phyloP scores from a whole-genome alignment of 495 filamentous ascomycete species.

The Oidiodendron maius region DNA sequence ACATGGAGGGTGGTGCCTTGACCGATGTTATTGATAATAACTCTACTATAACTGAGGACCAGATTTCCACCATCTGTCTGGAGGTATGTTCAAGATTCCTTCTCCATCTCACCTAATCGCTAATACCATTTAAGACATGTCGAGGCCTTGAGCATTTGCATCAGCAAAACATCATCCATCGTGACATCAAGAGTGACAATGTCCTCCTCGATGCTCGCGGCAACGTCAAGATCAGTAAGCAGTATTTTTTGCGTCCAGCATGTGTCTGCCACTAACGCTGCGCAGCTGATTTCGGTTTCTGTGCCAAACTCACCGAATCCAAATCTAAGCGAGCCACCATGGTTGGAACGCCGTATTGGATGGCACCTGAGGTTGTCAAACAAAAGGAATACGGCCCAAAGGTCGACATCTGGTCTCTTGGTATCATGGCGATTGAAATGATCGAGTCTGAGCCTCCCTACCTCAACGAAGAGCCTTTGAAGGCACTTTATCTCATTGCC shows the following conservation, averaged over 20 bases:
- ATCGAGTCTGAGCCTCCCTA: slow-evolving; percentile 98
- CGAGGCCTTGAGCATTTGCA: slow-evolving; percentile 91
- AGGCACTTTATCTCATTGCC: slow-evolving; percentile 93
- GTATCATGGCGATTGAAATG: slow-evolving; percentile 99
- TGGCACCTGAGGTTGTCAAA: slow-evolving; percentile 98
- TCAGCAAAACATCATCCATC: slow-evolving; percentile 93
- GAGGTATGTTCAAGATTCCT: slow-evolving; percentile 56
- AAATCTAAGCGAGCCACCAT: slow-evolving; percentile 97
- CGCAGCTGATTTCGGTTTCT: slow-evolving; percentile 95
- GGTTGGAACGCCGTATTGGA: slow-evolving; percentile 99
- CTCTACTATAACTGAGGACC: slow-evolving; percentile 87
- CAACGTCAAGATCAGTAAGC: slow-evolving; percentile 97
- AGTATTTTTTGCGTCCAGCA: slow-evolving; percentile 15
- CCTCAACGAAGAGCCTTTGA: slow-evolving; percentile 94
- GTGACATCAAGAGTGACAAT: slow-evolving; percentile 99
- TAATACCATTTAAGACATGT: slow-evolving; percentile 68
- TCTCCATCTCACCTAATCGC: slow-evolving; percentile 1
- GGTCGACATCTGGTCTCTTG: slow-evolving; percentile 97
- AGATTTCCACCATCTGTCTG: slow-evolving; percentile 93
- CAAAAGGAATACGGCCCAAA: slow-evolving; percentile 98
- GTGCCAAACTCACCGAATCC: slow-evolving; percentile 94
- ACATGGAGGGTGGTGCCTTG: slow-evolving; percentile 96
- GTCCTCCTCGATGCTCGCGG: slow-evolving; percentile 89
- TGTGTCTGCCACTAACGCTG: slow-evolving; percentile 26
- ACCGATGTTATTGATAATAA: slow-evolving; percentile 99